Conservation (phyloP, 768 basidiomycete genomes). For the Mycena rosella region DNA sequence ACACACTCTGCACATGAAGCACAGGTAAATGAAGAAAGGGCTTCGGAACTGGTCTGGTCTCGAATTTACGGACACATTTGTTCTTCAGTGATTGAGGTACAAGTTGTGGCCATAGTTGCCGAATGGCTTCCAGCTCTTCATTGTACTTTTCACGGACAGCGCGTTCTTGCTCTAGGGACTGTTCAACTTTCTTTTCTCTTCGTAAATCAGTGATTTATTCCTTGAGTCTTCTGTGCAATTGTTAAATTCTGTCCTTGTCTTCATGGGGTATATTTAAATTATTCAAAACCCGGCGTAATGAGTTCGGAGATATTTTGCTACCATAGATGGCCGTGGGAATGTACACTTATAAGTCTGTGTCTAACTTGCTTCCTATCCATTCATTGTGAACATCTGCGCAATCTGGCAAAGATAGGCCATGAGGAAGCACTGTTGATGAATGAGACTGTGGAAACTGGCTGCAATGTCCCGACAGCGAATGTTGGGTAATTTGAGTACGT, state of each 20-base stretch:
- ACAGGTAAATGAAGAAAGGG: slow-evolving; percentile 1
- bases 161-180: slow-evolving; percentile 3
- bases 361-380: neutral
- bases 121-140: slow-evolving; percentile 1
- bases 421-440: neutral
- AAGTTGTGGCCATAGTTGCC: neutral
- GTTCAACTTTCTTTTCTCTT: slow-evolving; percentile 1
- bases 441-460: neutral
- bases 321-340: slow-evolving; percentile 5
- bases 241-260: neutral
- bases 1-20: slow-evolving; percentile 6
- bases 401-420: neutral
- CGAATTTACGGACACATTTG: neutral
- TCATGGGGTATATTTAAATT: neutral
- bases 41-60: neutral
- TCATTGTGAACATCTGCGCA: slow-evolving; percentile 1
- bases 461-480: neutral
- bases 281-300: neutral
- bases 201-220: slow-evolving; percentile 1
- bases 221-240: slow-evolving; percentile 4
- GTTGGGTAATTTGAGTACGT: neutral
- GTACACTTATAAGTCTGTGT: neutral
- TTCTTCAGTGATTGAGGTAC: slow-evolving; percentile 9
- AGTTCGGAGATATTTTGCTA: slow-evolving; percentile 1
- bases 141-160: neutral